Conservation (phyloP, 2,329 filamentous ascomycete species). For the Neophaeococcomyces mojaviensis region DNA sequence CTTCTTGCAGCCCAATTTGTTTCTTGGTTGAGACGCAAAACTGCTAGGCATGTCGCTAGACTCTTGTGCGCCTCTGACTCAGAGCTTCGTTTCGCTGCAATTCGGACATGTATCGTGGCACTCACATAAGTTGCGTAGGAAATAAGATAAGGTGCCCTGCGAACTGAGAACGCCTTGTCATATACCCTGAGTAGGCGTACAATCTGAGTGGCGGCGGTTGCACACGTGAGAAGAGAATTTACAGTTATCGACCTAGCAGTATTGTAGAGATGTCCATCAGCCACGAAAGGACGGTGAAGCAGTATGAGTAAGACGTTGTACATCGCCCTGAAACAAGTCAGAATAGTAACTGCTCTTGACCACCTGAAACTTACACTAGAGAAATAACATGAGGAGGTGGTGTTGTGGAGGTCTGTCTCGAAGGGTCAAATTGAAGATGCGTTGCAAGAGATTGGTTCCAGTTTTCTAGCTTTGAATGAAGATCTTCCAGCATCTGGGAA, state of each 20-base stretch:
- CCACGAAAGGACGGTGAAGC: neutral
- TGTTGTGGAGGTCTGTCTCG: neutral
- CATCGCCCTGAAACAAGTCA: neutral
- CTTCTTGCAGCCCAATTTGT: slow-evolving; percentile 44
- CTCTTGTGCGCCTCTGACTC: slow-evolving; percentile 34
- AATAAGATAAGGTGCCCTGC: slow-evolving; percentile 24
- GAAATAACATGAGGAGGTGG: neutral
- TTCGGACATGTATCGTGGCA: slow-evolving; percentile 46
- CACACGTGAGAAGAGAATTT: neutral
- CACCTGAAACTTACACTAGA: too few species aligned
- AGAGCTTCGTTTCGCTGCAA: slow-evolving; percentile 42
- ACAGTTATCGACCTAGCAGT: neutral
- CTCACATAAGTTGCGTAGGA: slow-evolving; percentile 51
- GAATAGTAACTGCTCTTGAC: too few species aligned
- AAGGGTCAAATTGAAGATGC: slow-evolving; percentile 8
- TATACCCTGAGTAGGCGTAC: neutral
- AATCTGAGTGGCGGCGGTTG: slow-evolving; percentile 6
- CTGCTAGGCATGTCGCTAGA: slow-evolving; percentile 39
- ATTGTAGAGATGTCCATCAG: slow-evolving; percentile 3
- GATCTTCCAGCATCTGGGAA: neutral
- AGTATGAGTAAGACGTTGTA: neutral
- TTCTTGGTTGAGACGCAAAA: slow-evolving; percentile 44
- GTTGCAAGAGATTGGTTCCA: slow-evolving; percentile 1
- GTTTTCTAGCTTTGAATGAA: neutral
- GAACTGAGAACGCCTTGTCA: neutral